Evolutionary conservation across 2,329 filamentous ascomycete species (phyloP).

Genomic region (Hypoxylon sp.): DNA sequence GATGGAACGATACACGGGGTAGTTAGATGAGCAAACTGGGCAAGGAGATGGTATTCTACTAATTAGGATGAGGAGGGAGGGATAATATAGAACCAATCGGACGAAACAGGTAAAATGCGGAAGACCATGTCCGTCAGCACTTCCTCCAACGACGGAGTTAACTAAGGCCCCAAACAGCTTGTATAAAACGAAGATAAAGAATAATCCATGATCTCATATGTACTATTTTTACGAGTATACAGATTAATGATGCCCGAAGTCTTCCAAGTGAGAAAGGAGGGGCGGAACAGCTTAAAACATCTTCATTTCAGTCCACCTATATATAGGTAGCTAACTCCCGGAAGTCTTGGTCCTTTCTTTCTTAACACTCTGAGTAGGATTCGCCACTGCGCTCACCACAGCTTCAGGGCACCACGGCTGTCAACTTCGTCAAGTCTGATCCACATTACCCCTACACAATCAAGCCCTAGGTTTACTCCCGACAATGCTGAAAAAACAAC

Average conservation of each 20-base stretch:
- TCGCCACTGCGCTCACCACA: slow-evolving; percentile 20
- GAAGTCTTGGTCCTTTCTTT: slow-evolving; percentile 23
- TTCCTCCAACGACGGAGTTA: slow-evolving; percentile 18
- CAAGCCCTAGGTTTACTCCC: slow-evolving; percentile 38
- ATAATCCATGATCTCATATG: slow-evolving; percentile 12
- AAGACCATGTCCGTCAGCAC: slow-evolving; percentile 44
- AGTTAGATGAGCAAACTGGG: slow-evolving; percentile 13
- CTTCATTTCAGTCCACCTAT: slow-evolving; percentile 40
- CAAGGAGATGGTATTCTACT: slow-evolving; percentile 5
- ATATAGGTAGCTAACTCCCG: slow-evolving; percentile 40
- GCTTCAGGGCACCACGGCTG: slow-evolving; percentile 15
- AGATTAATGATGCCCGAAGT: slow-evolving; percentile 3
- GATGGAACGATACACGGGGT: slow-evolving; percentile 26
- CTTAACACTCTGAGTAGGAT: slow-evolving; percentile 29
- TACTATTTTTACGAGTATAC: slow-evolving; percentile 2
- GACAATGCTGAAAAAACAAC: slow-evolving; percentile 37
- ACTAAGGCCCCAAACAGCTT: background rate
- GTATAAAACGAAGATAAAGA: slow-evolving; percentile 4
- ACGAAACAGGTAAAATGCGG: slow-evolving; percentile 49
- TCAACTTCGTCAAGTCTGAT: slow-evolving; percentile 34
- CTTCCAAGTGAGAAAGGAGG: slow-evolving; percentile 7
- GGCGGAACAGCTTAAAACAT: slow-evolving; percentile 17
- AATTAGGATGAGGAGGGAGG: slow-evolving; percentile 26
- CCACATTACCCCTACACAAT: slow-evolving; percentile 39
- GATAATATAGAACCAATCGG: slow-evolving; percentile 22